These are phyloP conservation scores for Multifurca ochricompacta DNA, from an alignment of 768 basidiomycete species.

Conservation along the genomic window DNA sequence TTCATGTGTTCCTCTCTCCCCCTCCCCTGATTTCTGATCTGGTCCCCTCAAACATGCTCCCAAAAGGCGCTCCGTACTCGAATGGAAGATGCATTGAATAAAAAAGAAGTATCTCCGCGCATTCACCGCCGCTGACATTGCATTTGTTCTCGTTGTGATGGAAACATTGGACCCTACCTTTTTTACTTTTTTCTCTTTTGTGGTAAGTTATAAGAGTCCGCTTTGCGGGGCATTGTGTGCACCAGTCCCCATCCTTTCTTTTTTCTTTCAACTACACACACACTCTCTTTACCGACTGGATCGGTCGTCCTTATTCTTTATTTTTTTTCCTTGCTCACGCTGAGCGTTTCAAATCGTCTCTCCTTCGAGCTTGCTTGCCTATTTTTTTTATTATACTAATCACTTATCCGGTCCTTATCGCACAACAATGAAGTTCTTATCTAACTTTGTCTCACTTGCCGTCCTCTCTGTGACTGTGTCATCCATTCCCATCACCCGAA, in stretches of 20 bases:
- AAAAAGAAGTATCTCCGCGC: too few relatives aligned
- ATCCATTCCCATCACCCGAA: conserved; percentile 6
- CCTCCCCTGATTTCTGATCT: too few relatives aligned
- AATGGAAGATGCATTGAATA: too few relatives aligned
- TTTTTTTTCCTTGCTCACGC: conserved; percentile 3
- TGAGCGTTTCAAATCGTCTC: conserved; percentile 1
- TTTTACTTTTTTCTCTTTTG: too few relatives aligned
- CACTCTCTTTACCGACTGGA: conserved; percentile 14
- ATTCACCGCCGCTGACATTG: too few relatives aligned
- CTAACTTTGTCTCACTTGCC: conserved; percentile 1
- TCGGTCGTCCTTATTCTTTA: conserved; percentile 10
- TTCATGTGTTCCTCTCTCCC: too few relatives aligned
- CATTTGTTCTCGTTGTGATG: not conserved
- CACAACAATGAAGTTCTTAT: conserved; percentile 10
- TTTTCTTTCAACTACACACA: not conserved
- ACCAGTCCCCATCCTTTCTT: not conserved
- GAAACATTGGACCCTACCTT: not conserved
- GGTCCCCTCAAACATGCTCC: too few relatives aligned
- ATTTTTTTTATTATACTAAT: not conserved
- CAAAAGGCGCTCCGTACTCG: too few relatives aligned
- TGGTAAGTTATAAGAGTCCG: not conserved
- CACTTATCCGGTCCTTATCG: not conserved
- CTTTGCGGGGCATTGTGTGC: not conserved
- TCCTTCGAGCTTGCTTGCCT: not conserved
- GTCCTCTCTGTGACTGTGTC: conserved; percentile 1